phyloP scores from a whole-genome alignment of 306 rosid genomes.

The Hippophae gyantsensis region DNA sequence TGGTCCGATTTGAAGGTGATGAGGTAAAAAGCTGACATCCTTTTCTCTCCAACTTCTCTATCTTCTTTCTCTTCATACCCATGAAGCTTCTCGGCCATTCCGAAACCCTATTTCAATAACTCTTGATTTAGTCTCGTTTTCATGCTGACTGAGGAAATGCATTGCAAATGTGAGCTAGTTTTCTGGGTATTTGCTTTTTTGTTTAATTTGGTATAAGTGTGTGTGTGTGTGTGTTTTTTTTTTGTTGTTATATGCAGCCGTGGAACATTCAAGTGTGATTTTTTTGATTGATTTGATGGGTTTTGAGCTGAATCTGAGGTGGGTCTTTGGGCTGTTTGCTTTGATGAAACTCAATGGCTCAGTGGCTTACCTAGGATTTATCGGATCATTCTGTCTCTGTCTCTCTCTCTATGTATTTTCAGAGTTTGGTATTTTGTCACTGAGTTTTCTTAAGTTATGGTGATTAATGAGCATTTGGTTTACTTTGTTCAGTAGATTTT shows the following conservation, averaged over 20 bases:
- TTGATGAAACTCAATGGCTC: slow-evolving; percentile 3
- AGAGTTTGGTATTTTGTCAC: slow-evolving; percentile 31
- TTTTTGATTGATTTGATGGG: slow-evolving; percentile 17
- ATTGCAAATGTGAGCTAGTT: slow-evolving; percentile 20
- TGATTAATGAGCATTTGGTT: slow-evolving; percentile 9
- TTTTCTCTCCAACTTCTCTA: neutral
- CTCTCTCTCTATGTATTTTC: slow-evolving; percentile 10
- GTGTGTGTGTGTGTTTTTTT: no score
- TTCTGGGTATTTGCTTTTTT: slow-evolving; percentile 13
- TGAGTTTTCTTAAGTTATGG: slow-evolving; percentile 8
- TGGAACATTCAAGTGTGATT: slow-evolving; percentile 9
- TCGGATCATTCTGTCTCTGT: neutral
- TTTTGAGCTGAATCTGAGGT: slow-evolving; percentile 20
- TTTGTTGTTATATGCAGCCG: neutral
- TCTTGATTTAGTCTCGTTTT: slow-evolving; percentile 13
- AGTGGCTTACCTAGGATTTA: no score
- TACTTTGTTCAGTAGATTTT: neutral
- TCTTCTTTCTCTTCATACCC: slow-evolving; percentile 6
- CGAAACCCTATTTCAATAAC: slow-evolving; percentile 28
- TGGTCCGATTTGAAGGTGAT: slow-evolving; percentile 16
- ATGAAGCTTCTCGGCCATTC: slow-evolving; percentile 2
- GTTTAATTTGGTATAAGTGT: neutral
- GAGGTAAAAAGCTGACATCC: slow-evolving; percentile 7
- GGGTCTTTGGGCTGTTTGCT: slow-evolving; percentile 2
- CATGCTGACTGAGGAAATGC: slow-evolving; percentile 16